Evolutionary conservation across 345 rosid genomes (phyloP).

Genomic region (Rhodomyrtus tomentosa): DNA sequence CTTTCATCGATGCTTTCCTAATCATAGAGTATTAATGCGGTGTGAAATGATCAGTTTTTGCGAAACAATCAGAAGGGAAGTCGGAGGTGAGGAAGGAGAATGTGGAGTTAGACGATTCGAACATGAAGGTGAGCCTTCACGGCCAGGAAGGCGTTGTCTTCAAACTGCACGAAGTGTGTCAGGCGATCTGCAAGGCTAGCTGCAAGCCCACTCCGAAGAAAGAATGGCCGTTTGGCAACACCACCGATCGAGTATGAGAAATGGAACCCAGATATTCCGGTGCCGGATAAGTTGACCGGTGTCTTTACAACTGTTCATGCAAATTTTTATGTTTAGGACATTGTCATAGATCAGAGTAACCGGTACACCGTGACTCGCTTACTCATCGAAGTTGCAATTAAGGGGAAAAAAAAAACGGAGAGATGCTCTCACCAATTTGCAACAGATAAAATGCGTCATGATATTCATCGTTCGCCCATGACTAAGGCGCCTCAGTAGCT

Average conservation of each 20-base stretch:
- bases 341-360: no score
- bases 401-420: no score
- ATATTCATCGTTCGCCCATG: no score
- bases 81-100: not conserved
- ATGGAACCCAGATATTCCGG: not conserved
- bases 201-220: not conserved
- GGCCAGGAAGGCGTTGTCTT: conserved; percentile 6
- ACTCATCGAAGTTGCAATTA: no score
- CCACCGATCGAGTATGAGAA: not conserved
- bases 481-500: no score
- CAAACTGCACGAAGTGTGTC: not conserved
- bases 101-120: conserved; percentile 3
- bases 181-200: not conserved
- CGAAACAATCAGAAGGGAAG: not conserved
- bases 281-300: no score
- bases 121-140: not conserved
- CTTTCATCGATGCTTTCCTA: not conserved
- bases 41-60: not conserved
- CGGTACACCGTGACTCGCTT: no score
- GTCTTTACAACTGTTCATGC: no score
- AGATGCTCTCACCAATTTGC: no score
- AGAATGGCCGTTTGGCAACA: not conserved
- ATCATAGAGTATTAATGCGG: not conserved
- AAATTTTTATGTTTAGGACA: no score
- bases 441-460: no score